Evolutionary conservation across 306 rosid species (phyloP).

Genomic region (Vigna angularis): DNA sequence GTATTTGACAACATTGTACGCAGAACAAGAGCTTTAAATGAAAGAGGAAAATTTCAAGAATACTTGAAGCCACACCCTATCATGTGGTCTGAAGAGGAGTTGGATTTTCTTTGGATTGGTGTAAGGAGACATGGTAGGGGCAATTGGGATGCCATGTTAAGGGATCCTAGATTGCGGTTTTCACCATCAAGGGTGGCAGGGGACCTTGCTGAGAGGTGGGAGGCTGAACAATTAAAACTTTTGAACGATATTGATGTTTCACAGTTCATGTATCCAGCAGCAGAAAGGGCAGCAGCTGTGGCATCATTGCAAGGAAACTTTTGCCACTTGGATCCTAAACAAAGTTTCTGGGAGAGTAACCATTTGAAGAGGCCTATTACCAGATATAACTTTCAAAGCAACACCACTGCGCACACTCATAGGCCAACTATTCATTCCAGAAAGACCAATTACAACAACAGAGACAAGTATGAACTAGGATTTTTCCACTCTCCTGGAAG

Average conservation of each 20-base stretch:
- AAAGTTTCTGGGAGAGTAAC: conserved; percentile 49
- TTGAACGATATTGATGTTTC: conserved; percentile 48
- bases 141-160: conserved; percentile 73
- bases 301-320: conserved; percentile 38
- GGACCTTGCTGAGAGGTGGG: conserved; percentile 77
- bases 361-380: conserved; percentile 44
- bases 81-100: conserved; percentile 79
- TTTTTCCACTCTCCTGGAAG: conserved; percentile 46
- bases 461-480: conserved; percentile 46
- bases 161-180: conserved; percentile 69
- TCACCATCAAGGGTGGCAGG: conserved; percentile 56
- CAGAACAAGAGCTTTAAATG: conserved; percentile 56
- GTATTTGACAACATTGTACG: conserved; percentile 56
- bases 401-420: conserved; percentile 34
- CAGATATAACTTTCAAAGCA: conserved; percentile 41
- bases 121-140: conserved; percentile 73
- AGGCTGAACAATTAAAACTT: conserved; percentile 63
- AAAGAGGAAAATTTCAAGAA: conserved; percentile 52
- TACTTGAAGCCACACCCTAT: conserved; percentile 42
- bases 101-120: conserved; percentile 82
- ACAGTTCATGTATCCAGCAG: conserved; percentile 50
- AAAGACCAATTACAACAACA: conserved; percentile 44
- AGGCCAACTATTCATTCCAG: conserved; percentile 42
- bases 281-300: conserved; percentile 32
- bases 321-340: conserved; percentile 45